Evolutionary conservation across 1,139 yeast species (phyloP), one percentile per base, ranked within the genome.

Genomic region (Hemisphaericaspora lyxosophila): DNA sequence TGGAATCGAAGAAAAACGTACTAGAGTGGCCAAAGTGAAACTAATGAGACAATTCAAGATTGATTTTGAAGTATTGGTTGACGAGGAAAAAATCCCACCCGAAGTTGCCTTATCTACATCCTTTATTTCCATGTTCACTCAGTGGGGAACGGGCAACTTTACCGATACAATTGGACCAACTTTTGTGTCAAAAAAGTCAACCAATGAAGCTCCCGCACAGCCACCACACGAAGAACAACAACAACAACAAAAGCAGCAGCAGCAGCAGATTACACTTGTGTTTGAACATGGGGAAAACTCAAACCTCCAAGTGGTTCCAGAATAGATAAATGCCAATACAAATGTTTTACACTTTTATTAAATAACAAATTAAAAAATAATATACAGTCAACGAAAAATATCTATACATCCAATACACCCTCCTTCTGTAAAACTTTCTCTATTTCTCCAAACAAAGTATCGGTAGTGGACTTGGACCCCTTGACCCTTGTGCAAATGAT

Each of bases 141-240:
- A 78, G 54, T 80, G 85, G 86, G 80, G 81, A 13, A 55, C 65
- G 38, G 81, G 82, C 22, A 73, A 66, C 49, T 63, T 59, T 42
- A 74, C 80, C 7, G 75, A 72, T 38, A 75, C 81, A 13, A 62
- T 73, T 37, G 82, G 82, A 7, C 82, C 82, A 14, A 74, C 81
- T 4, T 57, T 36, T 35, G 44, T 56, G 35, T 50, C 50, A 3
- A 39, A 46, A 13, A 43, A 29, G 30, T 40, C 47, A 25, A 17
- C 18, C 8, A 7, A 9, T 12, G 31, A 26, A 20, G 24, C 23
- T 24, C 26, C 26, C 4, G 23, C 11, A 3, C 23, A 20, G 11
- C 4, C 17, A 33, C 18, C 26, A 15, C 35, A 4, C 7, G 31
- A 33, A 25, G 35, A 26, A 12, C 19, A 16, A 32, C 15, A n/a